Percentiles rank a stretch among this genome's conserved stretches.
Evolutionary conservation across 768 basidiomycete species (phyloP).

Genomic region (Pleurotus sapidus): DNA sequence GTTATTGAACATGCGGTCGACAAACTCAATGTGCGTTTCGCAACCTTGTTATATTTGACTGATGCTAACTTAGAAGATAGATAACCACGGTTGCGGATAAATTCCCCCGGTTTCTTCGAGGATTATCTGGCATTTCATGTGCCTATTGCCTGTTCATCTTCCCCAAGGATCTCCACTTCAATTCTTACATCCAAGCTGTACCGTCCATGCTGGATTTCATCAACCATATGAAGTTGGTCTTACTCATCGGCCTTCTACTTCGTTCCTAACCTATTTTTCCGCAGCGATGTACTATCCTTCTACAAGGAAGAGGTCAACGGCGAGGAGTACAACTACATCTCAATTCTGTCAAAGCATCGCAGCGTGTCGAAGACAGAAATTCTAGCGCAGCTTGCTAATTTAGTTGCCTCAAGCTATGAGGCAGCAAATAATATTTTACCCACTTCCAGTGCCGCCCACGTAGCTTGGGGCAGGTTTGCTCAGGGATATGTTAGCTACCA

Average conservation of each 20-base stretch:
- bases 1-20: neutral
- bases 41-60: no score
- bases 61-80: no score
- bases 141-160: conserved; percentile 1
- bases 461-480: neutral
- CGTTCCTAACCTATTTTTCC: neutral
- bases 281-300: conserved; percentile 2
- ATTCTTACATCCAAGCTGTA: neutral
- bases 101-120: neutral
- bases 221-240: conserved; percentile 5
- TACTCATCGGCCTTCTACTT: neutral
- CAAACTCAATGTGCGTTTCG: no score
- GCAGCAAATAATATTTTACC: neutral
- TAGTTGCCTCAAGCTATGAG: neutral
- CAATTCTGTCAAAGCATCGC: neutral
- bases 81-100: no score
- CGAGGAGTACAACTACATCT: conserved; percentile 1
- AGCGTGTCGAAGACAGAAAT: neutral
- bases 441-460: neutral
- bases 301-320: conserved; percentile 6
- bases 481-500: neutral
- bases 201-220: neutral
- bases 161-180: neutral
- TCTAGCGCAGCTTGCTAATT: neutral
- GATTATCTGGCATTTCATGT: neutral